Percentiles rank a stretch among this genome's conserved stretches.
Evolutionary conservation across 2,329 filamentous ascomycete species (phyloP).

Genomic region (Botrytis medusae): DNA sequence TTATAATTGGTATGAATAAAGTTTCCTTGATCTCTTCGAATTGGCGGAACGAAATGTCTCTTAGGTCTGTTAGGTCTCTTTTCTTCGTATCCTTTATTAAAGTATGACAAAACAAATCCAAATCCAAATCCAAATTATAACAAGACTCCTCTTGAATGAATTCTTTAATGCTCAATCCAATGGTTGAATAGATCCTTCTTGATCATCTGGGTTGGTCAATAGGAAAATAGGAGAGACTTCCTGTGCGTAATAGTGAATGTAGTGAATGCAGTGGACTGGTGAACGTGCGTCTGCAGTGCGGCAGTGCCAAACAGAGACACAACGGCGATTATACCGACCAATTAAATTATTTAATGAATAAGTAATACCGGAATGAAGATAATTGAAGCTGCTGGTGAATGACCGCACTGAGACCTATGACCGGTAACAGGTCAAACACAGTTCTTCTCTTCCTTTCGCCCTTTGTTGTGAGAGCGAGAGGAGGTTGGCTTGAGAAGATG

Average conservation of each 20-base stretch:
- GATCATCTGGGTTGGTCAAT: constrained; percentile 3
- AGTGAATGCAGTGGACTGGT: constrained; percentile 24
- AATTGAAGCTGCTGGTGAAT: not conserved
- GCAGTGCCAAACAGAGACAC: constrained; percentile 17
- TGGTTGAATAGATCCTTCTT: not conserved
- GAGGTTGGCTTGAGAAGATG: not conserved
- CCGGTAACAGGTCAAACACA: not conserved
- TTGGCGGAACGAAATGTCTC: not conserved
- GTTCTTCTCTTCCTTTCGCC: not conserved
- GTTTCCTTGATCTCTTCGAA: not conserved
- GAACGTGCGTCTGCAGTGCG: constrained; percentile 24
- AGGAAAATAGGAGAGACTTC: constrained; percentile 20
- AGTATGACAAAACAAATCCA: not conserved
- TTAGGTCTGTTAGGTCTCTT: not conserved
- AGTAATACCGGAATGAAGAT: not conserved
- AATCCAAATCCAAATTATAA: not conserved
- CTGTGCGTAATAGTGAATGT: constrained; percentile 15
- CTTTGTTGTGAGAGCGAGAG: not conserved
- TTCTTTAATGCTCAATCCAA: not conserved
- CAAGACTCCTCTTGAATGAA: not conserved
- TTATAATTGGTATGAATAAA: not conserved
- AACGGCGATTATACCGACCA: constrained; percentile 6
- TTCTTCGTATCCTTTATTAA: not conserved
- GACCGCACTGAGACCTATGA: not conserved
- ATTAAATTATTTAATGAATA: constrained; percentile 6